Evolutionary conservation across 1,139 yeast species (phyloP).

Genomic region (Spathaspora sp.): DNA sequence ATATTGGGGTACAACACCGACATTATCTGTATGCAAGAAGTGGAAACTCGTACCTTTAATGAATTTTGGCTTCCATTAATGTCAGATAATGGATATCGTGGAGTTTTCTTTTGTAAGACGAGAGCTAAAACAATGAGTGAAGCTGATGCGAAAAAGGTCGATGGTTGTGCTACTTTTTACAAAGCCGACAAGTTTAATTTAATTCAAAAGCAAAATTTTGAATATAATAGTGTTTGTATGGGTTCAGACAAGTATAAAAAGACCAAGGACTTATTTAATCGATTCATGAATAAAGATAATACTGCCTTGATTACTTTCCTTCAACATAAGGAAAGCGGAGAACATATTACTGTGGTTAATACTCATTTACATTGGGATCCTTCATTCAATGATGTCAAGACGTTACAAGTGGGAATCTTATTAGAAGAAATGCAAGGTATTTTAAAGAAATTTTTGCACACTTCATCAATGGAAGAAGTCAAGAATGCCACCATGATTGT

Average conservation of each 20-base stretch:
- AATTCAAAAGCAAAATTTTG: conserved; percentile 71
- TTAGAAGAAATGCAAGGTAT: conserved; percentile 80
- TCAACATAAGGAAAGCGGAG: conserved; percentile 72
- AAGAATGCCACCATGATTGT: conserved; percentile 73
- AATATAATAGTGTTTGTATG: conserved; percentile 86
- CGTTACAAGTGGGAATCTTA: conserved; percentile 90
- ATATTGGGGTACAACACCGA: conserved; percentile 66
- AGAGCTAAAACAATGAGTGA: conserved; percentile 91
- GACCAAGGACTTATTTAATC: conserved; percentile 90
- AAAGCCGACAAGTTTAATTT: conserved; percentile 67
- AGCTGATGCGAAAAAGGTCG: conserved; percentile 82
- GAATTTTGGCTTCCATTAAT: conserved; percentile 83
- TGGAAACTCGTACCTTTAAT: conserved; percentile 81
- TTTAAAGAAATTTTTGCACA: conserved; percentile 51
- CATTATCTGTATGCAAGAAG: conserved; percentile 90
- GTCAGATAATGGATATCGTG: conserved; percentile 73
- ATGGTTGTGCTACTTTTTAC: conserved; percentile 95
- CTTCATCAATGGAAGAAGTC: conserved; percentile 50
- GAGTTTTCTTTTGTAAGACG: conserved; percentile 81
- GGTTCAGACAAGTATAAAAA: conserved; percentile 86
- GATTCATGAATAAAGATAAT: conserved; percentile 95
- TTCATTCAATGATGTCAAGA: conserved; percentile 90
- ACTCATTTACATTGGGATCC: conserved; percentile 99
- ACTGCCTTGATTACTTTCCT: conserved; percentile 81
- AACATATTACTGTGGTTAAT: conserved; percentile 72